Base-by-base conservation (phyloP, 1,284 basidiomycete genomes). In the Ceratobasidium sp. region DNA sequence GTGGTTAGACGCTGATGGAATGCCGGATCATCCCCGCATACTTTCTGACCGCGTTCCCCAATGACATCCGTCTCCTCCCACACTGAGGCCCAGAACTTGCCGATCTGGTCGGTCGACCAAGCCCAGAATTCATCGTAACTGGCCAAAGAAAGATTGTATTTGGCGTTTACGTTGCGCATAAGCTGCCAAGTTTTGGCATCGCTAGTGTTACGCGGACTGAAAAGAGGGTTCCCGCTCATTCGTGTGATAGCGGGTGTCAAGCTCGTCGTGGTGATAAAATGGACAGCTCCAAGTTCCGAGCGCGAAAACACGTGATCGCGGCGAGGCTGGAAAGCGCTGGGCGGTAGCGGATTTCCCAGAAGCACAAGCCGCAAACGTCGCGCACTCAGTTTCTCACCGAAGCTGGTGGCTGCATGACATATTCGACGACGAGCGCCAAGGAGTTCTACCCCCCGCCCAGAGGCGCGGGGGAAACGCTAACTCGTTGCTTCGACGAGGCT, bases 11-110 rank as follows among this genome's bases (percentile, higher is more conserved):
- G 14, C 43, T 22, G 34, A 34, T 43, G 22, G 9, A 29, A 39
- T 19, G 54, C 48, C 27, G 43, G 64, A 54, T 31, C 29, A 27
- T 49, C 51, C 58, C 37, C 39, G 34, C 49, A 27, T 64, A 74
- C 61, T 66, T 63, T 43, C 75, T 74, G 27, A 27, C 88, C 87
- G 81, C 89, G 90, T 76, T 86, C 79, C 24, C 92, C 91, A 59
- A 92, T 83, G 76, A 94, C 85, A 48, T 82, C 81, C 16, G 90
- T 89, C 71, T 86, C 85, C 79, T 93, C 91, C 93, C 93, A 96
- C 9, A 93, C 89, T n/a, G 86, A 82, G 48, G 83, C 83, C 93
- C 93, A 95, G 81, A 95, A 95, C 41, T 83, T 81, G 76, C 88
- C 86, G 75, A 91, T 85, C 78, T 91, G 80, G 34, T 82, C 79